Base-by-base conservation (phyloP, 495 filamentous ascomycete genomes). In the Podospora pseudopauciseta region DNA sequence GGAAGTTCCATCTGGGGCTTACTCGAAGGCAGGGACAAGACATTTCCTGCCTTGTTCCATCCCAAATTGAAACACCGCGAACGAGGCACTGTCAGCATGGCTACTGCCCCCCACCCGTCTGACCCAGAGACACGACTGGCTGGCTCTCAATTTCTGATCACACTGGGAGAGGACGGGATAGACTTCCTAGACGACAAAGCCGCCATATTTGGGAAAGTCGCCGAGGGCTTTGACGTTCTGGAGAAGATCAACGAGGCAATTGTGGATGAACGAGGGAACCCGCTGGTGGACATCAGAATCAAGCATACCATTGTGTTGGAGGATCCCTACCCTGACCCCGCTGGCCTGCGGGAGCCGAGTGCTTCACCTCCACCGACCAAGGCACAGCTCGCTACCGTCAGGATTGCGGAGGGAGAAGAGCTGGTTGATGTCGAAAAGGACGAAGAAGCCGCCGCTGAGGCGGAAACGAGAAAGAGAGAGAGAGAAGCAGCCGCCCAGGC, bases 401-500 rank as follows among this genome's bases (percentile, higher is more conserved):
- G 94, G 67, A 96, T 97, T 63, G 91, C 86, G n/a, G 90, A 97
- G 68, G 92, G 96, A 80, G 93, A 96, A 73, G 86, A 91, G 7
- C 77, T 94, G 62, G 85, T 89, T 27, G 79, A 85, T 20, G 80
- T 79, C 30, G 84, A 88, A 53, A 77, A 83, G 5, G 90, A 92
- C 73, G 86, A 92, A 66, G 89, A 89, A 73, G 90, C 92, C 58
- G 91, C 93, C 61, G 91, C 91, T 67, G 84, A 87, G 27, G 84
- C 91, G 63, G 95, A 97, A 75, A 91, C 88, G 76, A 81, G 87
- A 63, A 88, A 94, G 30, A 88, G 92, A 53, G 94, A 97, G 75
- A 87, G 94, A 30, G 95, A 99, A 75, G 96, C 96, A 2, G 88
- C 92, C 67, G 95, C 95, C 4, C 95, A 98, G 76, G 95, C 95